phyloP scores from a whole-genome alignment of 192 early-diverging fungal species.

The Geranomyces michiganensis region DNA sequence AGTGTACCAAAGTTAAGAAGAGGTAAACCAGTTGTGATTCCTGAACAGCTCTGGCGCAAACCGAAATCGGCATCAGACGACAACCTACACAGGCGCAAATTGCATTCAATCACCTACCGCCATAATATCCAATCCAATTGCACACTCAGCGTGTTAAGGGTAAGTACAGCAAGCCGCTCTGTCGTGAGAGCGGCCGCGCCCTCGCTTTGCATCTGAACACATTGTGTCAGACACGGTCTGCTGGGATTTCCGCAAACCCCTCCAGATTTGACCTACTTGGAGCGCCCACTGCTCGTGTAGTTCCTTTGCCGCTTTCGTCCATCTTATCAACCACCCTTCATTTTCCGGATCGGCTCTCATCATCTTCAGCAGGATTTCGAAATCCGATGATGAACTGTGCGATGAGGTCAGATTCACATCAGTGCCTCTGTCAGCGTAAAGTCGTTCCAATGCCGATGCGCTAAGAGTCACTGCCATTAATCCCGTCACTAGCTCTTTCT shows the following conservation, averaged over 20 bases:
- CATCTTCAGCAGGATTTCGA: constrained; percentile 43
- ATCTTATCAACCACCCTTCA: constrained; percentile 61
- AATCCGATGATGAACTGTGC: constrained; percentile 21
- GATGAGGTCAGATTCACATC: constrained; percentile 35
- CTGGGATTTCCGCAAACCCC: background rate
- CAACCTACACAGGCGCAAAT: too few relatives aligned
- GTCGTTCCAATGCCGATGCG: constrained; percentile 41
- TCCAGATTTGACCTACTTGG: background rate
- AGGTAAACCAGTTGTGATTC: constrained; percentile 25
- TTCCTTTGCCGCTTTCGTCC: constrained; percentile 36
- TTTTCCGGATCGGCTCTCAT: constrained; percentile 56
- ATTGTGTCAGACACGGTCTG: background rate
- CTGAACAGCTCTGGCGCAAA: constrained; percentile 33
- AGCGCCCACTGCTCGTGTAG: constrained; percentile 24
- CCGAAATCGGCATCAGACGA: too few relatives aligned
- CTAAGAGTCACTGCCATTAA: constrained; percentile 60
- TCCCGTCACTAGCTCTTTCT: constrained; percentile 57
- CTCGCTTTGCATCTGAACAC: background rate
- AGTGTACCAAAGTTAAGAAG: constrained; percentile 32
- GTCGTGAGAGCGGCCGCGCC: background rate
- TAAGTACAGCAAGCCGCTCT: constrained; percentile 27
- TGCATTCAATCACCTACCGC: constrained; percentile 20
- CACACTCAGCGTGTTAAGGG: constrained; percentile 44
- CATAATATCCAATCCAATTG: constrained; percentile 33
- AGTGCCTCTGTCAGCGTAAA: constrained; percentile 45